phyloP scores from a whole-genome alignment of 2,329 filamentous ascomycete genomes.

The Cladophialophora yegresii region DNA sequence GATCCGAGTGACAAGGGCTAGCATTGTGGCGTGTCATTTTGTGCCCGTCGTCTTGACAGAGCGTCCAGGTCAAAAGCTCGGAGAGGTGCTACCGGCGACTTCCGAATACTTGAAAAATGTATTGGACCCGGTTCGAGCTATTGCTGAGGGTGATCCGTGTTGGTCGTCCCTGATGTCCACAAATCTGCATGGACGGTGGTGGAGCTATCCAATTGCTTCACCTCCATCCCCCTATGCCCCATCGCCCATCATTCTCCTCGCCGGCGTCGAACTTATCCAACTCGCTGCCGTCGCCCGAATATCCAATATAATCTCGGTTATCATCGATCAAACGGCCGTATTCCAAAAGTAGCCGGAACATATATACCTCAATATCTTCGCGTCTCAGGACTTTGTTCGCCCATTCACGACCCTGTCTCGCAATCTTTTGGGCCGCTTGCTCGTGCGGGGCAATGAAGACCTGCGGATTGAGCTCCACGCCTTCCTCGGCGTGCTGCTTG shows the following conservation, averaged over 20 bases:
- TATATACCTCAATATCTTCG: conserved; percentile 64
- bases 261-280: conserved; percentile 36
- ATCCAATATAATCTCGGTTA: conserved; percentile 62
- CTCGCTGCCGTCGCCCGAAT: conserved; percentile 43
- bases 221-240: conserved; percentile 30
- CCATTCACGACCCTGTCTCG: conserved; percentile 43
- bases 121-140: background rate
- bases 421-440: conserved; percentile 42
- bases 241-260: conserved; percentile 18
- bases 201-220: background rate
- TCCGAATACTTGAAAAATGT: background rate
- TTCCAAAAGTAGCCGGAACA: conserved; percentile 48
- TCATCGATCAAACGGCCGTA: conserved; percentile 68
- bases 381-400: conserved; percentile 43
- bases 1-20: background rate
- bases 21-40: background rate
- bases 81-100: background rate
- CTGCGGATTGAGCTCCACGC: conserved; percentile 30
- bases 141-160: background rate
- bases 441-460: conserved; percentile 41
- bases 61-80: background rate
- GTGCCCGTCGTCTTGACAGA: background rate
- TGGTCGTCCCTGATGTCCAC: background rate
- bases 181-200: background rate
- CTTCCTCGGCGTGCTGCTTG: conserved; percentile 21